Evolutionary conservation across 2,329 filamentous ascomycete species (phyloP), one percentile per base, ranked within the genome.

Genomic region (Gaeumannomyces tritici): DNA sequence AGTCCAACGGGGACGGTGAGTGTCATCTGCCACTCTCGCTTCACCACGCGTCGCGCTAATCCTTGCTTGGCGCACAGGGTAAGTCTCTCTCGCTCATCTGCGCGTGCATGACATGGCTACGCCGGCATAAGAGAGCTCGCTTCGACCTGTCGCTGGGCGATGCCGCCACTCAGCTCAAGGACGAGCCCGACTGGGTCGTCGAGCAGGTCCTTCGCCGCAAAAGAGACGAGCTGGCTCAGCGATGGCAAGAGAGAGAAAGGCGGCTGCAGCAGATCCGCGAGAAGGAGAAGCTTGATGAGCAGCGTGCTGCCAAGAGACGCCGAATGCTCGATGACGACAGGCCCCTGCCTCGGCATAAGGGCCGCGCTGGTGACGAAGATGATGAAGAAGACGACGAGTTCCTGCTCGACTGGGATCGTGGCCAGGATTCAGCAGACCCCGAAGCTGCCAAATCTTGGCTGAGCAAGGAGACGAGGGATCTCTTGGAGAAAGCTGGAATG

Each of bases 71-170:
- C 31, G 33, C 51, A 42, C 65, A 89, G 80, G 93, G 93, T 57
- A 97, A 97, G 81, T 96, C 93, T 1, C 76, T 97, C 57, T 96
- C 93, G 66, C 80, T 97, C 31, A 95, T 97, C 65, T 97, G 93
- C 71, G 89, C 89, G 55, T 88, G 92, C 7, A 74, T 97, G 69
- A 96, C 92, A 3, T 97, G 93, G 93, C 80, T 97, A n/a, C 87
- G 93, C 59, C 84, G 90, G 63, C 84, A 93, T 75, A 93, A 96
- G 72, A 86, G 74, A 72, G 79, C 69, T 67, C 73, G 64, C 74
- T 88, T 78, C 74, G 89, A 78, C 73, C 81, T 71, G 66, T 81
- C 69, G 57, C 82, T 79, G 63, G 79, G 72, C 63, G 74, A 70
- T 63, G 80, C 73, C 59, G 79, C 73, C 2, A 70, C 75, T 0